Percentiles rank a stretch among this genome's conserved stretches.
Evolutionary conservation across 2,329 filamentous ascomycete genomes (phyloP).

Genomic region (Colletotrichum chrysophilum): DNA sequence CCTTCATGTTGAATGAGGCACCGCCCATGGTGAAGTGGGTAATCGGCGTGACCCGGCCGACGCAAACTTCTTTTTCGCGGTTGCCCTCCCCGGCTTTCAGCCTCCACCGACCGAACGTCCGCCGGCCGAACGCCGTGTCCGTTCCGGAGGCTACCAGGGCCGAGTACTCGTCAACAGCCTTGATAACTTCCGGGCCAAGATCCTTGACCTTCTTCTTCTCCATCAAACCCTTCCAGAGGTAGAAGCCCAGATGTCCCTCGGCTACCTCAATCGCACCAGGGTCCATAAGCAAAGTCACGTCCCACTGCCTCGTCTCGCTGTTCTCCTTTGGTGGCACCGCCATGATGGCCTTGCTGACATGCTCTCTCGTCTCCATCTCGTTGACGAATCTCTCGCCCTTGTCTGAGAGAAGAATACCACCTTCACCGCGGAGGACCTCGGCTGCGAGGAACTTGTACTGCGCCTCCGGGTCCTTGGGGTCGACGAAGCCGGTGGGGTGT

Average conservation of each 20-base stretch:
- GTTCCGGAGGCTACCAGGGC: conserved; percentile 42
- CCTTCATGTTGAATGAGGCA: conserved; percentile 58
- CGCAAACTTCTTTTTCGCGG: conserved; percentile 57
- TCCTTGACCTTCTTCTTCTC: conserved; percentile 59
- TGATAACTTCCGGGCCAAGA: conserved; percentile 42
- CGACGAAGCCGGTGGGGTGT: conserved; percentile 69
- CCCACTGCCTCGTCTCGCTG: conserved; percentile 55
- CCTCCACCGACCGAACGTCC: conserved; percentile 60
- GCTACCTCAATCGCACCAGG: conserved; percentile 59
- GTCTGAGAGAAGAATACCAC: conserved; percentile 57
- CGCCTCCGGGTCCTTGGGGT: conserved; percentile 48
- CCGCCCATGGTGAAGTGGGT: conserved; percentile 74
- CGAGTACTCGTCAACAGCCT: conserved; percentile 55
- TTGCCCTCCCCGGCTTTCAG: conserved; percentile 47
- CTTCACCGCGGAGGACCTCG: conserved; percentile 67
- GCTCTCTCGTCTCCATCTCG: conserved; percentile 64
- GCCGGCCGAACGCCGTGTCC: conserved; percentile 52
- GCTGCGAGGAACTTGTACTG: conserved; percentile 67
- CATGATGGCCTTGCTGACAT: conserved; percentile 60
- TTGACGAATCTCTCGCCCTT: conserved; percentile 63
- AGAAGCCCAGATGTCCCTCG: conserved; percentile 65
- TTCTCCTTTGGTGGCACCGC: conserved; percentile 32
- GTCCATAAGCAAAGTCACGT: conserved; percentile 63
- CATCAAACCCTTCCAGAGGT: conserved; percentile 66
- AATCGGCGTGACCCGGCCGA: conserved; percentile 67